Conservation (phyloP, 1,139 yeast species). For the Diutina ranongensis region DNA sequence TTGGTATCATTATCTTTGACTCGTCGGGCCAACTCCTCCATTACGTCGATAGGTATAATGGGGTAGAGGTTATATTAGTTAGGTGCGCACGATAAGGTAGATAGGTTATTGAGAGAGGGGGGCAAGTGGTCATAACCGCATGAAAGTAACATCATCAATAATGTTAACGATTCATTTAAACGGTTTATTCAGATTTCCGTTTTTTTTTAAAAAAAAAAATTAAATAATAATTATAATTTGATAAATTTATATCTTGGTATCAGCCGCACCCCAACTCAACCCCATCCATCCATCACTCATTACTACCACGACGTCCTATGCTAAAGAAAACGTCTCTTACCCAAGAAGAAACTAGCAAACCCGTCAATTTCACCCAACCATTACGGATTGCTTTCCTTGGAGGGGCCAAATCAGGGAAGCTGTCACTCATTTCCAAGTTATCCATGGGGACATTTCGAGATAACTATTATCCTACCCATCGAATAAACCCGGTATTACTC, state of each 20-base stretch:
- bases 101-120: too few relatives aligned
- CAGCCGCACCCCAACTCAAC: background rate
- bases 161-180: too few relatives aligned
- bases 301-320: too few relatives aligned
- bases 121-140: background rate
- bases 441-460: conserved; percentile 36
- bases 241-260: background rate
- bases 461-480: conserved; percentile 58
- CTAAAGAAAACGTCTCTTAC: conserved; percentile 1
- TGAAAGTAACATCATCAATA: background rate
- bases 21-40: conserved; percentile 3
- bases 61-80: background rate
- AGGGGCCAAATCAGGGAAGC: conserved; percentile 40
- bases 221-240: too few relatives aligned
- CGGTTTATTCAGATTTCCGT: too few relatives aligned
- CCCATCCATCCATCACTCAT: too few relatives aligned
- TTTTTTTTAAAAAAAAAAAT: too few relatives aligned
- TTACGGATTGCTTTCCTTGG: conserved; percentile 48
- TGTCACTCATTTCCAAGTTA: conserved; percentile 40
- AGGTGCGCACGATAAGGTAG: background rate
- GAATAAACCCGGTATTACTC: conserved; percentile 41
- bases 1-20: background rate
- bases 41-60: background rate
- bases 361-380: conserved; percentile 17
- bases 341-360: conserved; percentile 1